Evolutionary conservation across 257 asterid genomes (phyloP), one percentile per base, ranked within the genome.

Genomic region (Ajuga chamaepitys): DNA sequence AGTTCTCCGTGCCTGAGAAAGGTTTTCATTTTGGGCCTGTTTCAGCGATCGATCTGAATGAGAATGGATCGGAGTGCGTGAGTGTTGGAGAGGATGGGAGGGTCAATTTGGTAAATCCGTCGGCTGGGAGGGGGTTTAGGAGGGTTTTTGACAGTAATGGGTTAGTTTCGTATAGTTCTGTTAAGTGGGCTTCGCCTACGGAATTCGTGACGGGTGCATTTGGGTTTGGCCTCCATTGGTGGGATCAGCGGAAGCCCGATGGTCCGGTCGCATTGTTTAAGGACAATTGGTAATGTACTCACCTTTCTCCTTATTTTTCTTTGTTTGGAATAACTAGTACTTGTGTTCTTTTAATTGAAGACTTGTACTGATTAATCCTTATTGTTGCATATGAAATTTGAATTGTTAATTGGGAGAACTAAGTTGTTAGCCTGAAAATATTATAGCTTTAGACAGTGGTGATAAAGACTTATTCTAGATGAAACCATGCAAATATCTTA

Each of bases 151-250:
- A 89, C 65, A 80, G 93, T 34, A 75, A 75, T 68, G 97, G 97
- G 1, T 70, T 89, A 86, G 88, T 87, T 57, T 77, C 90, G 10
- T 92, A 89, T 65, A 80, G 74, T 2, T 68, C 98, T 2, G 95
- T 83, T 38, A 89, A 83, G 74, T 92, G 97, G 98, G 98, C 96
- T 1, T 87, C 96, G 0, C 95, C 95, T 0, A 75, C 66, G 60
- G 98, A 92, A 75, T 92, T 92, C 67, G 93, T 86, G 54, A 89
- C 95, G 5, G 97, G 97, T 37, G 88, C 94, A 5, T 85, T 89
- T 58, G 98, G 97, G 9, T 89, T 76, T 74, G 81, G 91, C 7
- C 85, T 92, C 42, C 94, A 84, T 21, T 92, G 93, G 98, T 92
- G 98, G 98, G 98, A 92, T 80, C 86, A 76, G 71, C 70, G 96